Base-by-base conservation (phyloP, 768 basidiomycete species). In the Mycena galericulata region DNA sequence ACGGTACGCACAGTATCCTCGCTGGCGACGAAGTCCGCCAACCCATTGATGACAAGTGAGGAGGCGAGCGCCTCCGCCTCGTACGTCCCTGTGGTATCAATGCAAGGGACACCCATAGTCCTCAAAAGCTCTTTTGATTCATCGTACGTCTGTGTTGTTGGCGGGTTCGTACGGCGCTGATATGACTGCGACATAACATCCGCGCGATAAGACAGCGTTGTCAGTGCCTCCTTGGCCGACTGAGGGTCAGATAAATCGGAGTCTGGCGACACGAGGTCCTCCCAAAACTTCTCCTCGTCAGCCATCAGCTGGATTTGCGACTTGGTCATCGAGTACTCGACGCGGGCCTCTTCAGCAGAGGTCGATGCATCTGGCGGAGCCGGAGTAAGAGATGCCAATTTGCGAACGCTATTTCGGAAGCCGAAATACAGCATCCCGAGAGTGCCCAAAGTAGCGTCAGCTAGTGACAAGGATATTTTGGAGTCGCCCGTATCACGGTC, bases 31-130 rank as follows among this genome's bases (percentile, higher is more conserved):
- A 88, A 96, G 79, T 98, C 95, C 0, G 94, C 96, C 49, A 85
- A 75, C 3, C 96, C 96, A 30, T 87, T 81, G 18, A 89, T 73
- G 14, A 94, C 95, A 41, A 97, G 83, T 10, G 92, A 86, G 7
- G 93, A 88, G 0, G 95, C 96, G 36, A 97, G 79, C 0, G 93
- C 95, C 78, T 98, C 96, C 1, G 92, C 96, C 76, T 98, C 96
- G 63, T 86, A 90, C 0, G 91, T 87, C 0, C 90, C 90, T 0
- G 82, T 81, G 11, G 91, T 81, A 20, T 93, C 88, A 32, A 97
- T 76, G 72, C 90, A 92, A 0, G 91, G 91, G 3, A 96, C 84
- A n/a, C 95, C 95, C 92, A 97, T 92, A 0, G 92, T 90, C 26
- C 77, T 73, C 10, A 97, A 73, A 26, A 97, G 87, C 57, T 88